Percentiles rank a stretch among this genome's conserved stretches.
phyloP scores from a whole-genome alignment of 805 yeast species.

The Monosporozyma yasuniensis region DNA sequence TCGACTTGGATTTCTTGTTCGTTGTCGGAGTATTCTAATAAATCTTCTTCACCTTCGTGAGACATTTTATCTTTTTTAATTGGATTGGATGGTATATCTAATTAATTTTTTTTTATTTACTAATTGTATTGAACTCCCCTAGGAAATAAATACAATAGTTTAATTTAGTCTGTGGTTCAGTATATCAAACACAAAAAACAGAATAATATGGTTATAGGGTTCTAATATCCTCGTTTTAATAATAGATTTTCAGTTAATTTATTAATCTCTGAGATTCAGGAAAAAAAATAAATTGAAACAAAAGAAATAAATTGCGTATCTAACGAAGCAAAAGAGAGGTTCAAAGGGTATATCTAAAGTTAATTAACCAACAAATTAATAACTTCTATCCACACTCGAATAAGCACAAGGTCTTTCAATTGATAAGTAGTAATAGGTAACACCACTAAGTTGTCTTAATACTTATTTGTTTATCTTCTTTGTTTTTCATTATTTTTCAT shows the following conservation, averaged over 20 bases:
- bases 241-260: background rate
- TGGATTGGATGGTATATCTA: background rate
- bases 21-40: constrained; percentile 96
- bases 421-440: background rate
- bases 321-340: background rate
- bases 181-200: background rate
- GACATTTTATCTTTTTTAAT: constrained; percentile 45
- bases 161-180: background rate
- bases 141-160: constrained; percentile 1
- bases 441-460: background rate
- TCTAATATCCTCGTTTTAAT: background rate
- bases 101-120: background rate
- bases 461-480: background rate
- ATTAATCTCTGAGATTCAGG: background rate
- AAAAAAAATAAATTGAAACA: background rate
- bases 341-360: background rate
- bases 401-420: background rate
- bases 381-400: background rate
- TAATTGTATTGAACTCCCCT: background rate
- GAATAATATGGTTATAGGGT: background rate
- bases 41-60: constrained; percentile 98
- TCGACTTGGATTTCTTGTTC: constrained; percentile 81
- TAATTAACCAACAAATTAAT: constrained; percentile 1
- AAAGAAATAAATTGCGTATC: background rate
- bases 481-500: background rate